Conservation (phyloP, 495 filamentous ascomycete species). For the Penicillium lagena region DNA sequence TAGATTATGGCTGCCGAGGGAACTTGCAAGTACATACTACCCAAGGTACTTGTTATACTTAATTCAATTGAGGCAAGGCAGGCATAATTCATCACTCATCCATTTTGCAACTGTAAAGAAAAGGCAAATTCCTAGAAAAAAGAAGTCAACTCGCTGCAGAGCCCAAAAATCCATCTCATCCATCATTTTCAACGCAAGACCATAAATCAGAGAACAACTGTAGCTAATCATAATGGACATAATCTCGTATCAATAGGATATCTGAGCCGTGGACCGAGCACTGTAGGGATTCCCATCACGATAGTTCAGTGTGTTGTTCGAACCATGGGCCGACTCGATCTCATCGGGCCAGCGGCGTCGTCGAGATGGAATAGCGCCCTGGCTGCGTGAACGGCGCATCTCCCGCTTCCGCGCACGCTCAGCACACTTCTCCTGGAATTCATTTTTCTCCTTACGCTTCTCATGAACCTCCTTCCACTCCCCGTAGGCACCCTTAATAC, state of each 20-base stretch:
- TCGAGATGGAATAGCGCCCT: conserved; percentile 1
- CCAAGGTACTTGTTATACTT: too few species aligned
- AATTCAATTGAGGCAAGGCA: too few species aligned
- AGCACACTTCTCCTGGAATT: conserved; percentile 45
- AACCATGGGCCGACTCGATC: conserved; percentile 10
- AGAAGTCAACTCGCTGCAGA: too few species aligned
- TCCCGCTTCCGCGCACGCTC: conserved; percentile 31
- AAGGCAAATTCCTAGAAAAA: too few species aligned
- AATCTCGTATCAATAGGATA: too few species aligned
- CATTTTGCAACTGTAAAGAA: too few species aligned
- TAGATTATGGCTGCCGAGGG: too few species aligned
- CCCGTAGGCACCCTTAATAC: conserved; percentile 74
- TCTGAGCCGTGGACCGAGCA: not conserved
- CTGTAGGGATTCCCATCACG: conserved; percentile 15
- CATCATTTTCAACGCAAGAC: too few species aligned
- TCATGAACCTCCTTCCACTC: conserved; percentile 67
- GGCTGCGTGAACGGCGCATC: conserved; percentile 10
- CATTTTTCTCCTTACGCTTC: conserved; percentile 46
- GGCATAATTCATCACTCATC: too few species aligned
- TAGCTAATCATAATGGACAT: too few species aligned
- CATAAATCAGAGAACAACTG: not conserved
- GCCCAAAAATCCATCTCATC: too few species aligned
- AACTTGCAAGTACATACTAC: too few species aligned
- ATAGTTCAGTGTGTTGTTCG: conserved; percentile 2
- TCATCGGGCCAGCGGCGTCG: conserved; percentile 21